Evolutionary conservation across 2,329 filamentous ascomycete genomes (phyloP), one percentile per base, ranked within the genome.

Genomic region (Diplodia sapinea): DNA sequence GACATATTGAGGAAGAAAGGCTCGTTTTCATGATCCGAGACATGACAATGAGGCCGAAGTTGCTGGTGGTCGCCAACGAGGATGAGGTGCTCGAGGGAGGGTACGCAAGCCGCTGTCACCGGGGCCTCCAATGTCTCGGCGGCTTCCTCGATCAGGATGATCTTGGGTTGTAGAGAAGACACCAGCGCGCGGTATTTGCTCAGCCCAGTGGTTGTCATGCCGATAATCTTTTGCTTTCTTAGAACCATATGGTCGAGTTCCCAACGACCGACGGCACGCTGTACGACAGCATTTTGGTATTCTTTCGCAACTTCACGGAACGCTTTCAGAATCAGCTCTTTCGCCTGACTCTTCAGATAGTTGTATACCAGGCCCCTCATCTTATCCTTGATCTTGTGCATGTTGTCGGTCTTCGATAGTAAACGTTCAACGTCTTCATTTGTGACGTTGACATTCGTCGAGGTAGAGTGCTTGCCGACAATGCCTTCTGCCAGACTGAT

Each of bases 31-130:
- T 93, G 84, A 1, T 85, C 84, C 1, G 79, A 80, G 0, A 91
- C 82, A 54, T 90, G 85, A 67, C 89, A 91, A 55, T 89, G 86
- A 0, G 89, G 92, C 11, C 88, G 86, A 2, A 96, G 82, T 74
- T 96, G 93, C 76, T 92, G 86, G 71, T 96, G 92, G 73, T 96
- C 92, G 0, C 93, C 92, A 0, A 96, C 87, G 1, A 91, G 81
- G 65, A 91, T 86, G 38, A 91, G 79, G 68, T 91, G 88, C 71
- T 91, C 80, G 2, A 91, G 73, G 3, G 85, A 85, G 26, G 88
- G 83, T 40, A 91, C 75, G 74, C 88, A 89, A 13, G 86, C 85
- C 6, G 83, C 86, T 9, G 85, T 81, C 54, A 90, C 81, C 1
- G 86, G 87, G 7, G 87, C 86, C 74, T 92, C 90, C 6, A 89